Conservation (phyloP, 2,329 filamentous ascomycete species). For the Dactylella cylindrospora region DNA sequence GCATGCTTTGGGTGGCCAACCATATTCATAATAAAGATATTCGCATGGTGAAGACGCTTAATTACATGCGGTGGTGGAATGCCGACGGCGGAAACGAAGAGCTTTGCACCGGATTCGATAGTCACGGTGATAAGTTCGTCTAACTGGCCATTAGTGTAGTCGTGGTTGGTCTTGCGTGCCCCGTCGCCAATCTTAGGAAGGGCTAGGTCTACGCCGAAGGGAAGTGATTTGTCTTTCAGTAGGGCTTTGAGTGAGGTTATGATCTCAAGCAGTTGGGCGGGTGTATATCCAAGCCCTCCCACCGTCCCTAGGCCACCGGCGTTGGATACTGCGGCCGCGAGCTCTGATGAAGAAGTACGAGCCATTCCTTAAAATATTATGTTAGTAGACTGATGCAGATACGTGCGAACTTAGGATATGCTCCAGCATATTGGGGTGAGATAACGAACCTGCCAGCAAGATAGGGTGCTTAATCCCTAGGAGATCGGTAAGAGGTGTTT, state of each 20-base stretch:
- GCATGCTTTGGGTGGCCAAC: constrained; percentile 91
- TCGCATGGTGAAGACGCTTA: constrained; percentile 72
- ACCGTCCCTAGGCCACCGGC: constrained; percentile 81
- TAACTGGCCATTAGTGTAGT: constrained; percentile 87
- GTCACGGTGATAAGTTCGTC: constrained; percentile 85
- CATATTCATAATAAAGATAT: constrained; percentile 94
- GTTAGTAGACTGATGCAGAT: background rate
- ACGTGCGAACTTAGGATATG: background rate
- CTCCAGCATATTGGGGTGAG: background rate
- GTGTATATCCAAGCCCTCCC: constrained; percentile 71
- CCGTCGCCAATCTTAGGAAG: constrained; percentile 82
- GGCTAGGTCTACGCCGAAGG: constrained; percentile 89
- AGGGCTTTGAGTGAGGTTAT: constrained; percentile 81
- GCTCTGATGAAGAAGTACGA: constrained; percentile 71
- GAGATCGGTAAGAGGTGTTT: constrained; percentile 75
- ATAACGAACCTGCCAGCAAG: constrained; percentile 69
- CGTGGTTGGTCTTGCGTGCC: constrained; percentile 89
- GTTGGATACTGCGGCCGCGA: constrained; percentile 85
- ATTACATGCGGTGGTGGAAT: constrained; percentile 76
- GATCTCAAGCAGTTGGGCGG: constrained; percentile 72
- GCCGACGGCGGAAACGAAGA: constrained; percentile 87
- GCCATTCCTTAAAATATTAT: constrained; percentile 65
- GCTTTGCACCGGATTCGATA: constrained; percentile 75
- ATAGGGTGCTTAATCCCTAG: constrained; percentile 85
- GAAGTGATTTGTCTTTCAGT: constrained; percentile 66